Evolutionary conservation across 2,329 filamentous ascomycete species (phyloP), one percentile per base, ranked within the genome.

Genomic region (Aspergillus arachidicola): DNA sequence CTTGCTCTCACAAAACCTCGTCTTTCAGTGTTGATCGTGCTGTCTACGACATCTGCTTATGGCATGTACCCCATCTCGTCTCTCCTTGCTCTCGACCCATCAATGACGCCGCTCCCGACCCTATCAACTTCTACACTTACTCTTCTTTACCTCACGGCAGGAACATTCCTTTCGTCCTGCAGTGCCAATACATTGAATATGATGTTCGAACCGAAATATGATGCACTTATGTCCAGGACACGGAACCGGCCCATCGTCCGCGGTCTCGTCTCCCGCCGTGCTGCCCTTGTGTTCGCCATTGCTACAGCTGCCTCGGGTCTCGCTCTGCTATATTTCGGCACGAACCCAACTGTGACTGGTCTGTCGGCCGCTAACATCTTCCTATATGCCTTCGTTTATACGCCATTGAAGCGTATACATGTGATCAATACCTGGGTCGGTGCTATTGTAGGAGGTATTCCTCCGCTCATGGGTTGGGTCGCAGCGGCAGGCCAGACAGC

Each of bases 401-500:
- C 95, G 0, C 94, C 94, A 0, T 81, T 98, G 72, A 99, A 99
- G 80, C 89, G 93, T 7, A 82, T 97, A 14, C 91, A 90, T 4
- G 91, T 90, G 11, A 80, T 94, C 63, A 99, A 99, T 74, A 99
- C 95, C 0, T 99, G 95, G 95, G 86, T 96, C 19, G 95, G 95
- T 19, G 95, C 94, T 4, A 79, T 99, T 0, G 92, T 99, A 0
- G 95, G 95, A 65, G 94, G 91, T 1, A 96, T 99, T 61, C 94
- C 95, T 0, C 95, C 95, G 0, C 80, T 99, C 36, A 99, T 99
- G 95, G 95, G 95, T 68, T 99, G 95, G 95, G 92, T 93, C 19
- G 95, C 95, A 0, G 95, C 95, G 0, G 94, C 93, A 0, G 94
- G 93, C 58, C 93, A 97, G 77, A 90, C 89, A 51, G 93, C 93